Conservation (phyloP, 345 rosid genomes). For the Jatropha curcas region DNA sequence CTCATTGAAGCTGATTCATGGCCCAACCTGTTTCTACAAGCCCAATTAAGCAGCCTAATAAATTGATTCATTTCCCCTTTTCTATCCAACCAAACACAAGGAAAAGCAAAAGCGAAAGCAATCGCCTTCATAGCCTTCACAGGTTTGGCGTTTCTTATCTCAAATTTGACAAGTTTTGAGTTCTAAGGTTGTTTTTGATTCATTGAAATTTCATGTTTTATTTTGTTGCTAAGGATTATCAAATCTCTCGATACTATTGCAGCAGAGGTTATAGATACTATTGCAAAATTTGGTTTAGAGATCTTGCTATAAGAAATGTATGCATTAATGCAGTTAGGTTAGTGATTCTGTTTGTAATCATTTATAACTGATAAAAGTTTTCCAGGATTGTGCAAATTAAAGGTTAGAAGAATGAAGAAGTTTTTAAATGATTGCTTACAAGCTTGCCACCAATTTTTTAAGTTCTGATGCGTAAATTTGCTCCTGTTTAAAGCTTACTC, state of each 20-base stretch:
- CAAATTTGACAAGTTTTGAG: too few species aligned
- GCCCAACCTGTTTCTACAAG: too few species aligned
- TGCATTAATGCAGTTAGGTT: conserved; percentile 2
- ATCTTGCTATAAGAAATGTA: not conserved
- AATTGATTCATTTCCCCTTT: not conserved
- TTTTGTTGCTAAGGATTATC: not conserved
- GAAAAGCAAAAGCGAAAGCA: not conserved
- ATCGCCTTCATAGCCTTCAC: too few species aligned
- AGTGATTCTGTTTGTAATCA: not conserved
- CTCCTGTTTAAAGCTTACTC: too few species aligned
- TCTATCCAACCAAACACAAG: not conserved
- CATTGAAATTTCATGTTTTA: not conserved
- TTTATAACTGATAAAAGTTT: too few species aligned
- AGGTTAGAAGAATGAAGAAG: too few species aligned
- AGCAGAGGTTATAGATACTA: conserved; percentile 2
- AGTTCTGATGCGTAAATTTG: too few species aligned
- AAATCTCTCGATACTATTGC: not conserved
- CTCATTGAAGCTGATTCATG: too few species aligned
- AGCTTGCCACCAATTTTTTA: too few species aligned
- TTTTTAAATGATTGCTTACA: too few species aligned
- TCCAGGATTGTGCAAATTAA: too few species aligned
- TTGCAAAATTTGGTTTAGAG: conserved; percentile 6
- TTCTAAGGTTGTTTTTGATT: not conserved
- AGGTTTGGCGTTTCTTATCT: not conserved
- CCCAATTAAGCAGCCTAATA: too few species aligned